Base-by-base conservation (phyloP, 1,139 yeast species). In the Yamadazyma diospyri region DNA sequence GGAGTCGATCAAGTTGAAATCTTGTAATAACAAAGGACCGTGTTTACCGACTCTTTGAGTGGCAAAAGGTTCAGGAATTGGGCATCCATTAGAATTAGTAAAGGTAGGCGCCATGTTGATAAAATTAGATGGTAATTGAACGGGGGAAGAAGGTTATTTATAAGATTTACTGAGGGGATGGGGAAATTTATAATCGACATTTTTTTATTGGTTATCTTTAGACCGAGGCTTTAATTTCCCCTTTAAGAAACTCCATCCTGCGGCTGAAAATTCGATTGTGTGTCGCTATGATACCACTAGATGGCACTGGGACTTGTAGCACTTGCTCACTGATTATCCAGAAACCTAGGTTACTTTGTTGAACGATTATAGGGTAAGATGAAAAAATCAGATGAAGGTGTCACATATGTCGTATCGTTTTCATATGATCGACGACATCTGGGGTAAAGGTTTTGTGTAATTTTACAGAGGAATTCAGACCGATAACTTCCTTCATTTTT, bases 21-120 rank as follows among this genome's bases (percentile, higher is more conserved):
- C 95, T 60, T 85, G 94, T 47, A 85, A 58, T 39, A 84, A 68
- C 47, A 83, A 64, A 20, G 94, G 89, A 41, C 94, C 89, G 45
- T 74, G 77, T 39, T 81, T 69, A 44, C 87, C 85, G 30, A 84
- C 59, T 59, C 89, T 70, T 59, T 81, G 86, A 22, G 92, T 72
- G 34, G 88, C 89, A 51, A 77, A 78, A 27, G 88, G 71, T 46
- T 73, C 75, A 37, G 73, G 68, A 35, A 78, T 75, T 30, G 94
- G 94, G 50, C 77, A 71, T 37, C 94, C 94, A 52, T 78, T 78
- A 42, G 88, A 75, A 46, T 83, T 79, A 11, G 94, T 72, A 65
- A 69, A 76, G 32, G 65, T 60, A 34, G 72, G 71, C 43, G 73
- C 59, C 59, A 53, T 53, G 2, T 6, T 28, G 25, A 5, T 6